Evolutionary conservation across 495 filamentous ascomycete genomes (phyloP).

Genomic region (Wilcoxina mikolae): DNA sequence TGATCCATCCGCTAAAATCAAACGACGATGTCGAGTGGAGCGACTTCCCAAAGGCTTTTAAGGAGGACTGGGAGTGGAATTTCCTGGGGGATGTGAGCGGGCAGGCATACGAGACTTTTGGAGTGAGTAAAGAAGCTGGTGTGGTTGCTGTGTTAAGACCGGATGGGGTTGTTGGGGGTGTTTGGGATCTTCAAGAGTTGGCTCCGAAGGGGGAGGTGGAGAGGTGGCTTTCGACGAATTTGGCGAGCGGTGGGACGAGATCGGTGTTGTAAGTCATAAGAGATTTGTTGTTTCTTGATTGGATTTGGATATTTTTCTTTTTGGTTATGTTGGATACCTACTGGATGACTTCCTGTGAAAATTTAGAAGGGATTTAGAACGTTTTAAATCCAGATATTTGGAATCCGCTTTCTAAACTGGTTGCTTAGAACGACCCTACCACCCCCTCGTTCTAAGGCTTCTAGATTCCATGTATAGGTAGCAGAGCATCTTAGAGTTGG

Average conservation of each 20-base stretch:
- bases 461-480: too few relatives aligned
- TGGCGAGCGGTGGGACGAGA: not conserved
- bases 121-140: slow-evolving; percentile 31
- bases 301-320: not conserved
- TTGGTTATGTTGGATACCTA: not conserved
- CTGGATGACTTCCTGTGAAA: too few relatives aligned
- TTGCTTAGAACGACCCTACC: too few relatives aligned
- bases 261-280: not conserved
- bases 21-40: slow-evolving; percentile 14
- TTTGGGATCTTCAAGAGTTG: slow-evolving; percentile 44
- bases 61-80: slow-evolving; percentile 12
- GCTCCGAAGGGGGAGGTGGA: slow-evolving; percentile 1
- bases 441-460: too few relatives aligned
- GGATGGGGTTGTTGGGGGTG: slow-evolving; percentile 52
- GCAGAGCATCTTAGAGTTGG: too few relatives aligned
- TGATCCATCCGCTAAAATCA: slow-evolving; percentile 10
- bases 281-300: not conserved
- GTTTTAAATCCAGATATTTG: too few relatives aligned
- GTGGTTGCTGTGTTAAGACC: slow-evolving; percentile 50
- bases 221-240: not conserved
- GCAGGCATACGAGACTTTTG: slow-evolving; percentile 13
- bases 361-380: too few relatives aligned
- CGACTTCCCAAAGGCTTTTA: slow-evolving; percentile 9
- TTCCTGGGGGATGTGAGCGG: slow-evolving; percentile 5
- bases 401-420: too few relatives aligned